phyloP scores from a whole-genome alignment of 2,329 filamentous ascomycete genomes.

The Ophiosphaerella narmari region DNA sequence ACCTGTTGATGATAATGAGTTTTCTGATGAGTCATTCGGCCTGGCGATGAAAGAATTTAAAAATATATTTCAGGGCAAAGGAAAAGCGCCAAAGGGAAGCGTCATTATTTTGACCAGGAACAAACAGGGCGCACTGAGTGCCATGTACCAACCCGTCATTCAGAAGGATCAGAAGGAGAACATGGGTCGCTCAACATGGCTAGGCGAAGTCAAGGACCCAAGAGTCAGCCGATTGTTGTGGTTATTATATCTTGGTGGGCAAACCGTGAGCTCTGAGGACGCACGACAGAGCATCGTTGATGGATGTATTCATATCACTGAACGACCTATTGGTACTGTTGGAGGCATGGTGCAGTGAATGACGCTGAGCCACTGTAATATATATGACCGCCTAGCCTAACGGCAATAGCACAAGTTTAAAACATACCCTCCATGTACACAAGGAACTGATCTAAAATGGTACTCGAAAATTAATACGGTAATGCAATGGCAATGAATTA shows the following conservation, averaged over 20 bases:
- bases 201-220: slow-evolving; percentile 79
- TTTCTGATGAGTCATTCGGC: slow-evolving; percentile 77
- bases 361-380: neutral
- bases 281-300: slow-evolving; percentile 82
- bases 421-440: no score
- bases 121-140: slow-evolving; percentile 61
- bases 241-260: slow-evolving; percentile 87
- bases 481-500: no score
- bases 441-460: no score
- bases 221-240: slow-evolving; percentile 80
- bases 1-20: slow-evolving; percentile 50
- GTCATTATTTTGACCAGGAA: slow-evolving; percentile 76
- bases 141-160: slow-evolving; percentile 35
- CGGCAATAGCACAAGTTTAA: no score
- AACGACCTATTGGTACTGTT: slow-evolving; percentile 84
- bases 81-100: slow-evolving; percentile 76
- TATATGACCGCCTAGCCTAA: neutral
- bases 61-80: slow-evolving; percentile 75
- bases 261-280: slow-evolving; percentile 81
- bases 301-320: slow-evolving; percentile 85
- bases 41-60: slow-evolving; percentile 77
- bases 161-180: slow-evolving; percentile 45
- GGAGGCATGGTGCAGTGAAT: slow-evolving; percentile 68
- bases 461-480: no score
- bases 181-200: slow-evolving; percentile 54